Evolutionary conservation across 495 filamentous ascomycete species (phyloP), one percentile per base, ranked within the genome.

Genomic region (Penicillium coffeae): DNA sequence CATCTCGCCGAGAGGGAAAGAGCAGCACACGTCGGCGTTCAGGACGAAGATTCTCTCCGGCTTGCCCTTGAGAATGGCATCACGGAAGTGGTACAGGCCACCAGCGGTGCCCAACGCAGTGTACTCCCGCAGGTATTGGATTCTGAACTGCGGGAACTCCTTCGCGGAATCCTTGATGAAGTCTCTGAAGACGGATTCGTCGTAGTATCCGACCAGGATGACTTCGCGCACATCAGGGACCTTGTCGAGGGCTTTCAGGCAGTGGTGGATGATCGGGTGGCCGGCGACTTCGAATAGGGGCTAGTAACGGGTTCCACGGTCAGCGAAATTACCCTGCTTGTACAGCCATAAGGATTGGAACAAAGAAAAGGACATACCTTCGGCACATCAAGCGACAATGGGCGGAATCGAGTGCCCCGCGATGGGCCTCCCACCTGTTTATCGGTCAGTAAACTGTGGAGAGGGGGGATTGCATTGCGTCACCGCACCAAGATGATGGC

Each of bases 1-100:
- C 91, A 96, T 99, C 68, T 97, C 88, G 50, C 84, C 87, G 48
- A 99, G 77, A 13, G 93, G 93, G 78, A 97, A 99, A 34, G 90
- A 96, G 77, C 93, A 99, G 85, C 93, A 99, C 49, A 99, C 94
- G 69, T 99, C 93, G 43, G 90, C 90, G 66, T 99, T 99, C 63
- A 99, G 78, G 40, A 99, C 93, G 61, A 99, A 95, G 75, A 96
- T 85, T 58, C 89, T 85, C 64, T 95, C 90, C 32, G 94, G 93
- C 54, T 85, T 83, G 54, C 92, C 92, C 74, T 96, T 96, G 63
- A 99, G 82, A 59, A 99, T 97, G 50, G 89, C 89, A 84, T 99
- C 93, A 64, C 93, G 90, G 81, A 99, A 99, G 76, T 99, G 93
- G 79, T 97, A 99, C 39, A 99, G 79, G 42, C 93, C 93, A 52